Conservation (phyloP, 1,284 basidiomycete species). For the Puccinia horiana region DNA sequence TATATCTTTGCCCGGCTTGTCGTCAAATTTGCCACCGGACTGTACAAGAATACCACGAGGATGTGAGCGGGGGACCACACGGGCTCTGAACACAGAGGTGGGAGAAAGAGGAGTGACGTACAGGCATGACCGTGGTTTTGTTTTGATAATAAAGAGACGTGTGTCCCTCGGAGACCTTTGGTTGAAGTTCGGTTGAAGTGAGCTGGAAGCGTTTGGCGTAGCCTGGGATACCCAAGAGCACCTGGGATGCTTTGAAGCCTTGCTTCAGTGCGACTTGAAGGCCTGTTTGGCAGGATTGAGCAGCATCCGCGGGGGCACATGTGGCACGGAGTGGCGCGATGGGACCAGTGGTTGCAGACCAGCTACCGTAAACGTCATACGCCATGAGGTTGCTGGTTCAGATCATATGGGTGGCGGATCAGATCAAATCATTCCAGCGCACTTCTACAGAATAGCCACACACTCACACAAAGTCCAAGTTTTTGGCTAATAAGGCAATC, state of each 20-base stretch:
- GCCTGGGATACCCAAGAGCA: conserved; percentile 36
- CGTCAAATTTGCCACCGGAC: conserved; percentile 34
- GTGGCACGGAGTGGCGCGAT: conserved; percentile 1
- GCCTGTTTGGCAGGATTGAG: conserved; percentile 24
- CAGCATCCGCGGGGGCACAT: conserved; percentile 5
- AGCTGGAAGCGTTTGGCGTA: conserved; percentile 34
- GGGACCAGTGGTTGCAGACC: conserved; percentile 20
- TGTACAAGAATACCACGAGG: not conserved
- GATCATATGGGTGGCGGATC: not conserved
- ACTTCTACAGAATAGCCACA: too few relatives aligned
- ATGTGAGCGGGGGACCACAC: not conserved
- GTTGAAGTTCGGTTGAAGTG: not conserved
- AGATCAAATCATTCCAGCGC: not conserved
- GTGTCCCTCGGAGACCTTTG: not conserved
- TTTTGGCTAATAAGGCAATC: not conserved
- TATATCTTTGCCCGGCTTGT: conserved; percentile 15
- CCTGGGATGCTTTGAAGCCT: conserved; percentile 36
- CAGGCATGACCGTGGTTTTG: too few relatives aligned
- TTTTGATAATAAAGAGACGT: not conserved
- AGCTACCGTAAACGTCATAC: conserved; percentile 37
- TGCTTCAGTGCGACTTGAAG: not conserved
- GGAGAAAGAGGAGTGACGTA: too few relatives aligned
- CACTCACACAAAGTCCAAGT: conserved; percentile 34
- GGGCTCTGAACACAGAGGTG: too few relatives aligned
- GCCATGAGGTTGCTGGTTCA: conserved; percentile 40